Base-by-base conservation (phyloP, 2,329 filamentous ascomycete species). In the Zelopaecilomyces penicillatus region DNA sequence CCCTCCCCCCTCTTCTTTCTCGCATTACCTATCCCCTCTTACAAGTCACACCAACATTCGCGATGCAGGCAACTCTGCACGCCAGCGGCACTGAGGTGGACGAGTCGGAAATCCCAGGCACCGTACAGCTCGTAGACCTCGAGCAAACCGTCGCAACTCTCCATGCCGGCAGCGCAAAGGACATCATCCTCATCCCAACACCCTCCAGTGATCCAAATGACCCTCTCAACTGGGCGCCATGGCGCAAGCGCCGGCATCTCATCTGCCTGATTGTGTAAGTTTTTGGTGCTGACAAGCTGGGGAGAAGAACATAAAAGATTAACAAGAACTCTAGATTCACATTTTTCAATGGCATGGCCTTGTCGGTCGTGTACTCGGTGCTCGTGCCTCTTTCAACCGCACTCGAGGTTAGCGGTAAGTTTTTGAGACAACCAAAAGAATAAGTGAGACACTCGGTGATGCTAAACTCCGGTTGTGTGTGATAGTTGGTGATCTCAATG, bases 131-230 rank as follows among this genome's bases (percentile, higher is more conserved):
- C 7, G 59, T 69, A 5, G 66, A 70, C 41, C 42, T 67, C 3
- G 54, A 66, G 31, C 60, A 61, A 7, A 60, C 50, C 4, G 49
- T 64, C 30, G 54, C 51, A 2, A 55, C 61, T 37, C 57, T 52
- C 5, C 67, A 68, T 48, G 58, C 61, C 4, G 47, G 47, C n/a
- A 53, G 49, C 34, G 53, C 57, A 6, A 54, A 53, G 30, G 65
- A 73, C 40, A 71, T 75, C 43, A 70, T 78, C 12, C 60, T 78
- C 8, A 65, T 76, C 6, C 75, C 75, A 2, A 63, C 65, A 0
- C 74, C 74, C 1, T 71, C 69, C 0, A 56, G 60, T 8, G 70
- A 77, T 48, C 68, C 72, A 4, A 70, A 75, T 36, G 75, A 78
- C 48, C 75, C 74, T 3, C 59, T 78, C 31, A 77, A 73, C 47